Evolutionary conservation across 2,329 filamentous ascomycete species (phyloP), one percentile per base, ranked within the genome.

Genomic region (Fonsecaea pedrosoi): DNA sequence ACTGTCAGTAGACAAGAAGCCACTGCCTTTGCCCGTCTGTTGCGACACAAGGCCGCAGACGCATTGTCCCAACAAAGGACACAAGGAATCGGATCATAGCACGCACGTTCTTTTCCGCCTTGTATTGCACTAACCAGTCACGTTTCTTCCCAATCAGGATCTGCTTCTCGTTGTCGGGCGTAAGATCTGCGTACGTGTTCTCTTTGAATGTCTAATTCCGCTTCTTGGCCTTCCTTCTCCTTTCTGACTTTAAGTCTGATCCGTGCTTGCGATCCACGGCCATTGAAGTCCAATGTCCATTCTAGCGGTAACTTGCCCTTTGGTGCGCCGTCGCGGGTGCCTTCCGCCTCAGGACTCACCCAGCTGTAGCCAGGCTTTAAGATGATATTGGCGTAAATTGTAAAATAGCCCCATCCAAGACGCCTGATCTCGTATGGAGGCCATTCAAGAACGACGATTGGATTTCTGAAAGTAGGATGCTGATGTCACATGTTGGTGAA

Each of bases 391-490:
- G 69, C 68, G 62, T 61, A 62, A 30, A 73, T 73, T 8, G 62
- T 65, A 56, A 72, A 73, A n/a, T 61, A 58, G 25, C 71, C 70
- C 71, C 71, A 73, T 13, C 71, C 70, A 15, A 73, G 53, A 1
- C 70, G 67, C 12, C 61, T 67, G 30, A 73, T 60, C 18, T 66
- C 60, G 55, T 67, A 73, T n/a, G 71, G 71, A 7, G 71, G 70
- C 30, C 53, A 50, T 50, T 67, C 64, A 25, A 70, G 32, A 6
- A 73, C 65, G n/a, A 71, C 54, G 9, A 64, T 62, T 5, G 55
- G 60, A 34, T 69, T 69, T 38, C 67, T 60, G 54, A 73, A 72
- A 7, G 71, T 73, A 4, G 70, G 71, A 60, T 72, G 70, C 65
- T 72, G 21, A 37, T 2, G 37, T 55, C 25, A 64, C 30, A 13